Base-by-base conservation (phyloP, 306 rosid genomes). In the Fragaria ananassa region DNA sequence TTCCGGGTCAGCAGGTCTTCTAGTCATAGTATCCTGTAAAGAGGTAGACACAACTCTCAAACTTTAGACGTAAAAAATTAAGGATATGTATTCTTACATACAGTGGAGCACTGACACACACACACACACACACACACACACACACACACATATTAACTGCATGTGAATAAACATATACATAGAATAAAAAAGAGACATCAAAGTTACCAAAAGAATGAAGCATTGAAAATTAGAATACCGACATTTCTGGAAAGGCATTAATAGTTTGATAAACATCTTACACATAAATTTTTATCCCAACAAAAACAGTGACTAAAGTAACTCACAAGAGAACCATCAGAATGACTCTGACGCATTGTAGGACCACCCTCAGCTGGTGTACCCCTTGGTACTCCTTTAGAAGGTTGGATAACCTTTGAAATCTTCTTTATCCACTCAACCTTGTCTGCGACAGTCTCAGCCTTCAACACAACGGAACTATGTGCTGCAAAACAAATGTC, bases 1-100 rank as follows among this genome's bases (percentile, higher is more conserved):
- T 84, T 94, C 98, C 13, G 98, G 98, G 76, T 94, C 97, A 65
- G 88, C 98, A 79, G 98, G 97, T 77, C 92, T 92, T 84, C 97
- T 91, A 79, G 89, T 78, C 98, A 94, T 92, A 29, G 96, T 92
- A 50, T 92, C 98, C 98, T 94, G 25, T 72, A 54, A 31, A 62
- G 19, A n/a, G 18, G 5, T 18, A 35, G 12, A 49, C 39, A 49
- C 69, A 41, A 49, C 23, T 64, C 14, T 11, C 65, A 21, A 49
- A 76, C 13, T 75, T 70, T 8, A 29, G 58, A 69, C n/a, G 29
- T 42, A 46, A 3, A 44, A 21, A 69, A 25, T 45, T 1, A 74
- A 60, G 58, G 56, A 64, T 73, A 73, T 9, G n/a, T 14, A 41
- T 8, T 4, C 39, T 54, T 25, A 56, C 23, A 18, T 34, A 29